Base-by-base conservation (phyloP, 1,139 yeast species). In the Geotrichum europaeum region DNA sequence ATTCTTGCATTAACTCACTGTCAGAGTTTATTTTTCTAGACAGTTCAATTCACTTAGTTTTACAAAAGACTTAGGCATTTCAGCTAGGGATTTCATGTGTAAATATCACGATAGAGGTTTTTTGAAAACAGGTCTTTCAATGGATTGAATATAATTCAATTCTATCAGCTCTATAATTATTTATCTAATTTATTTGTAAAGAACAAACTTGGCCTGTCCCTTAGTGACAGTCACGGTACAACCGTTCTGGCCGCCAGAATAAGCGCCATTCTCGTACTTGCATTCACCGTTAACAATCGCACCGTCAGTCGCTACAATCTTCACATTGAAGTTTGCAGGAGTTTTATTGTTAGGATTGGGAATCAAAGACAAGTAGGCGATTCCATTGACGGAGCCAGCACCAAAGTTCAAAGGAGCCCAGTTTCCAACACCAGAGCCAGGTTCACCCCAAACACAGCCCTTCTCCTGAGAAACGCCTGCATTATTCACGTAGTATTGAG, bases 401-500 rank as follows among this genome's bases (percentile, higher is more conserved):
- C 99, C 99, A 69, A 94, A 83, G 77, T 87, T 89, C 68, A 94
- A 82, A 69, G 99, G 99, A 67, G 99, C 96, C 96, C 97, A 94
- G 88, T 94, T 94, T 78, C 98, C 98, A 67, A 87, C 78, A 70
- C 88, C 91, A 57, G 90, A 80, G 66, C 91, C 89, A 13, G 81
- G 71, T 53, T 84, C 74, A 74, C 97, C 96, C 98, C 98, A 94
- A 70, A 87, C 76, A 81, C 98, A 94, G 68, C 97, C 98, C 65
- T 89, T 91, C 74, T 85, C 85, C 73, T 83, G 84, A 64, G 87
- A 81, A 68, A 91, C 92, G 80, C 98, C 98, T 61, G 97, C 97
- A 73, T 92, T 83, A 84, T 94, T 94, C 67, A 92, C 98, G 78
- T 94, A 94, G 83, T 88, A 94, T 81, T 94, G 99, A 69, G 96